Conservation (phyloP, 345 rosid species). For the Cardamine chenopodiifolia region DNA sequence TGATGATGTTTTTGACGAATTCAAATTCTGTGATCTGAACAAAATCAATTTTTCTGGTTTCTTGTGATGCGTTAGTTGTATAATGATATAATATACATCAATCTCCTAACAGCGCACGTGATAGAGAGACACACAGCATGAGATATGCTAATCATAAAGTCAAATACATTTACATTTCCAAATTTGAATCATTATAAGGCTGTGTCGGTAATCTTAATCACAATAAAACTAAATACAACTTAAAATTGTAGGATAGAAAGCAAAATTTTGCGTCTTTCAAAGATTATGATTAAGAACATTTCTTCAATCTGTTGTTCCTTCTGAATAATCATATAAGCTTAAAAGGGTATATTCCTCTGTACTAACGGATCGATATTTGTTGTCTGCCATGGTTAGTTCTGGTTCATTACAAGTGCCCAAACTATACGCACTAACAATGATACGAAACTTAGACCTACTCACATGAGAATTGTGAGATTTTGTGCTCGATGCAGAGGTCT, state of each 20-base stretch:
- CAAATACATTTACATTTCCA: conserved; percentile 19
- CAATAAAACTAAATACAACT: not conserved
- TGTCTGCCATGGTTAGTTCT: conserved; percentile 26
- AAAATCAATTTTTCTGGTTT: not conserved
- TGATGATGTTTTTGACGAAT: not conserved
- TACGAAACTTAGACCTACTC: no score
- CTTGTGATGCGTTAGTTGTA: not conserved
- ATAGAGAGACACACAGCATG: conserved; percentile 24
- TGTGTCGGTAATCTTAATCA: conserved; percentile 6
- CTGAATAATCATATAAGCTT: not conserved
- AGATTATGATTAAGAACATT: conserved; percentile 2
- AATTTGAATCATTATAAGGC: conserved; percentile 21
- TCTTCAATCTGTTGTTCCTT: conserved; percentile 8
- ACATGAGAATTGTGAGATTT: no score
- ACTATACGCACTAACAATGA: no score
- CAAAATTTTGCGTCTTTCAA: not conserved
- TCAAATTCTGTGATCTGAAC: not conserved
- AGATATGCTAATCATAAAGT: conserved; percentile 11
- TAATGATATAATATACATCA: not conserved
- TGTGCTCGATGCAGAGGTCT: no score
- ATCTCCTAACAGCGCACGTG: conserved; percentile 36
- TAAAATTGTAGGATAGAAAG: not conserved
- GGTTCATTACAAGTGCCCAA: no score
- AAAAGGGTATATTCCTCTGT: conserved; percentile 23
- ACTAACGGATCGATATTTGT: not conserved